Evolutionary conservation across 2,329 filamentous ascomycete genomes (phyloP), one percentile per base, ranked within the genome.

Genomic region (Fusarium mundagurra): DNA sequence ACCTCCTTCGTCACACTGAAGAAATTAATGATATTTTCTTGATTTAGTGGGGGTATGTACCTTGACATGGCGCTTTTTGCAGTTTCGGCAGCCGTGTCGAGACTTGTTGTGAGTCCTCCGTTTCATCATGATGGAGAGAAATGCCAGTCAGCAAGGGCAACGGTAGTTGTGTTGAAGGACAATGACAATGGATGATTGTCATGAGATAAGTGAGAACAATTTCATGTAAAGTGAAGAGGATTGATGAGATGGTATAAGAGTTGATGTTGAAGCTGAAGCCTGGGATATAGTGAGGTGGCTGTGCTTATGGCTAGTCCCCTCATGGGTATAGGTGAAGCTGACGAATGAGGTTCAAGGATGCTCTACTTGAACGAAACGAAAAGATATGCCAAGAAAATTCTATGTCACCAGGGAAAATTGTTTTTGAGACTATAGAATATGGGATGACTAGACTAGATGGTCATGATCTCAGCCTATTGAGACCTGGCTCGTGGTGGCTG

Each of bases 1-100:
- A 5, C 81, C 81, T 68, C 78, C 74, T 36, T 83, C 82, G 36
- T 83, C 82, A 59, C 82, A 83, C 81, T 83, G 36, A 3, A 17
- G 5, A 16, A 22, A 8, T 61, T 14, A 39, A 20, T 39, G 10
- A 48, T 2, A 3, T 31, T 6, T n/a, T 20, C 10, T 44, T 12
- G 36, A 24, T 8, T n/a, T 31, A 10, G 18, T 29, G 20, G 27
- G 14, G 16, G 10, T 20, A 8, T 16, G 41, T 68, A 78, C 76
- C 59, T 78, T 78, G 14, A 78, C 58, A 55, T 78, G 76, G 18
- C 76, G 57, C 39, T 75, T 78, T 41, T 78, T 78, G 58, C 76
- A 78, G 51, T 78, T 78, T 29, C 72, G 71, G 61, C 76, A 78
- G 9, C 76, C 76, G 17, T 76, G 72, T 2, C 76, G 75, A 36